Base-by-base conservation (phyloP, 2,329 filamentous ascomycete genomes). In the Plenodomus lindquistii region DNA sequence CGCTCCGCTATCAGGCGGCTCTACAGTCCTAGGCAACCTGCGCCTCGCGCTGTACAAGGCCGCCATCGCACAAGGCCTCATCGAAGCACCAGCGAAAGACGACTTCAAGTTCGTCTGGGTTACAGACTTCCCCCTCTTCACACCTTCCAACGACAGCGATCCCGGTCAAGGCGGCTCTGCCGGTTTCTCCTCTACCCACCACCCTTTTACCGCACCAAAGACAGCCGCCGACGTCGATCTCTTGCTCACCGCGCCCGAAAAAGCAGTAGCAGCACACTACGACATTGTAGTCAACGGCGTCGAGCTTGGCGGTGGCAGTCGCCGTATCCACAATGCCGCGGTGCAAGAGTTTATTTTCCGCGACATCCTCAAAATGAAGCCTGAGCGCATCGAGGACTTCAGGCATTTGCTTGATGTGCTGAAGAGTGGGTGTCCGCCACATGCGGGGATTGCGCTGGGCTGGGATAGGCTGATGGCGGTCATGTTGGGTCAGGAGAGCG, bases 281-380 rank as follows among this genome's bases (percentile, higher is more conserved):
- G 94, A 99, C 63, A 84, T 99, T 13, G 93, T 99, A 0, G 83
- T 97, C 61, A 99, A 99, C 68, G 94, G 94, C 3, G 85, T 96
- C 4, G 94, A 99, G 73, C 82, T 99, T 1, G 94, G 94, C 20
- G 94, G 94, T 10, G 95, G 94, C 27, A 96, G 89, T 70, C 84
- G 91, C 13, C 89, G 94, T 80, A 97, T 97, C 47, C 94, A 99
- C 73, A 81, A 88, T 37, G 86, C 90, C 0, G 79, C 83, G 1
- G 81, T 97, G 60, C 94, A 99, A 67, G 86, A 91, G 57, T 90
- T 89, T 57, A 80, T 99, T 52, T 85, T 99, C 78, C 81, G 86
- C 15, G 84, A 96, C 52, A 85, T 97, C 4, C 79, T 99, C 11
- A 83, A 89, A 58, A 92, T 96, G 86, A 80, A 79, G 9, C 76